Percentiles rank a stretch among this genome's conserved stretches.
phyloP scores from a whole-genome alignment of 2,329 filamentous ascomycete genomes.

The Balansia obtecta region DNA sequence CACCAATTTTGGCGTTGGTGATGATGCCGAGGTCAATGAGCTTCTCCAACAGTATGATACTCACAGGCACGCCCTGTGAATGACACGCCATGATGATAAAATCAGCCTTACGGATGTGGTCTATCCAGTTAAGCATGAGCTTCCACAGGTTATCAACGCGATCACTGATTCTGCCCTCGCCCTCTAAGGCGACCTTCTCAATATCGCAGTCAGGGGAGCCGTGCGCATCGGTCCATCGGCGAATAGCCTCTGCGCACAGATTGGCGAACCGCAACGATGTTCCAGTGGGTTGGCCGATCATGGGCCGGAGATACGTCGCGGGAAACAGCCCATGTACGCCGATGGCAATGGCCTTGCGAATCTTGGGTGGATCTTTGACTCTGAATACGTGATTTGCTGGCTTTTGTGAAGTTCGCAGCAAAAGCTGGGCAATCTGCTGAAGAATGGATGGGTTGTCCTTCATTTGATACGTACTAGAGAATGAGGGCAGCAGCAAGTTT shows the following conservation, averaged over 20 bases:
- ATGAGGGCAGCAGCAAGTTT: slow-evolving; percentile 59
- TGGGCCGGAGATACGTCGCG: slow-evolving; percentile 70
- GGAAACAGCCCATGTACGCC: slow-evolving; percentile 93
- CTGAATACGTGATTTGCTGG: slow-evolving; percentile 61
- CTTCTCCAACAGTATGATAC: slow-evolving; percentile 84
- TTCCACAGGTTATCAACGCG: slow-evolving; percentile 91
- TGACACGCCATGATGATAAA: slow-evolving; percentile 88
- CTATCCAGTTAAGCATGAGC: slow-evolving; percentile 86
- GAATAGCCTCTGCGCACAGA: slow-evolving; percentile 71
- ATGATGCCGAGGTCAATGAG: slow-evolving; percentile 84
- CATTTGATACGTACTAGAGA: slow-evolving; percentile 54
- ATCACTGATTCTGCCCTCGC: slow-evolving; percentile 83
- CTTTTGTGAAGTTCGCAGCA: slow-evolving; percentile 42
- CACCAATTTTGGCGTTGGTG: slow-evolving; percentile 61
- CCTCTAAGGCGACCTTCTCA: slow-evolving; percentile 88
- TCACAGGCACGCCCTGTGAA: slow-evolving; percentile 89
- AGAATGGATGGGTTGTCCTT: slow-evolving; percentile 58
- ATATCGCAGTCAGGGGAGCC: slow-evolving; percentile 68
- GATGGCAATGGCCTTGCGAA: slow-evolving; percentile 82
- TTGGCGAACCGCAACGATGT: slow-evolving; percentile 91
- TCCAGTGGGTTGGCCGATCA: slow-evolving; percentile 89
- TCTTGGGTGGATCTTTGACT: slow-evolving; percentile 52
- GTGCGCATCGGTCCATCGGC: slow-evolving; percentile 65
- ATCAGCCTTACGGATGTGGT: slow-evolving; percentile 76
- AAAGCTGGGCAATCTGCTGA: slow-evolving; percentile 48